Base-by-base conservation (phyloP, 805 yeast species). In the Candida palmyrensis region DNA sequence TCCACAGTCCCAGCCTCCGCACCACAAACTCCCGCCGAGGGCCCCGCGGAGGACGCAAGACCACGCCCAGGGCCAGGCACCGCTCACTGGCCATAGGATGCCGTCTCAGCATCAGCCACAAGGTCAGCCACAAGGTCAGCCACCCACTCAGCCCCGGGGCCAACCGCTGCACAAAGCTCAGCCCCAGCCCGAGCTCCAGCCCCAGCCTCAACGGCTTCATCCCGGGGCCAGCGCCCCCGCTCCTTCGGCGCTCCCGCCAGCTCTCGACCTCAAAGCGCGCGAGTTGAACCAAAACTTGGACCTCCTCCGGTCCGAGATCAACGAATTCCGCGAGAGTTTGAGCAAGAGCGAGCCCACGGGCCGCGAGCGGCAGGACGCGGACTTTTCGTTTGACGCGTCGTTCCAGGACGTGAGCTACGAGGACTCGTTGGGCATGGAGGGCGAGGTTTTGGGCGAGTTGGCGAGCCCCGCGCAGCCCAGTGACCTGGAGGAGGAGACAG, bases 261-360 rank as follows among this genome's bases (percentile, higher is more conserved):
- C 30, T 25, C 30, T 29, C 18, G 40, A 53, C 19, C 44, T 46
- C 30, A 60, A 61, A 42, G 48, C 67, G 0, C 42, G 45, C 14
- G 60, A 65, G 33, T 53, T 65, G 48, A 62, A 63, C 32, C 66
- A 65, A 32, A 63, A 66, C 34, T 47, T 66, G 32, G 68, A 64
- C 35, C 42, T 66, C 37, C 51, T 66, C 33, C 40, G 71, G 31
- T 51, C 57, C 17, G 72, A 66, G 40, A 64, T 66, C 39, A 65
- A 66, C 39, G 71, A 66, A 37, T 66, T 66, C 39, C 66, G 64
- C 33, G 71, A 65, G 34, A 62, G 66, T 34, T 51, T 66, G 39
- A 53, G 54, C 24, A 50, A 45, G 26, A 38, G 43, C 7, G 66
- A 59, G 18, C 21, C 41, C 8, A 18, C 16, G 23, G 21, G 3